These are phyloP conservation scores for Gomphus bonarii DNA, from an alignment of 1,284 basidiomycete genomes.

Conservation along the genomic window DNA sequence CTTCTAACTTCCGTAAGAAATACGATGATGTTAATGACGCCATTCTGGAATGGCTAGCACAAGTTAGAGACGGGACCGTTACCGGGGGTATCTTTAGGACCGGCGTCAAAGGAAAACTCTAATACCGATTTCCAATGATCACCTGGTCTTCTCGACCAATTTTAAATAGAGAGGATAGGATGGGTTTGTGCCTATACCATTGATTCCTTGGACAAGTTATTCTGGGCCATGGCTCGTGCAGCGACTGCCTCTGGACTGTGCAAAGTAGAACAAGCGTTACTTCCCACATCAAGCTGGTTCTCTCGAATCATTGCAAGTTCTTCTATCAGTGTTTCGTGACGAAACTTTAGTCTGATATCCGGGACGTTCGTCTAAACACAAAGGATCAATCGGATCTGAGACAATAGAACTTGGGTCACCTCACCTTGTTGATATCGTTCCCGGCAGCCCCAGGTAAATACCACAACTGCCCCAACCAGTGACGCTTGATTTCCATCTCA, in stretches of 20 bases:
- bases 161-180: background rate
- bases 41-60: constrained; percentile 52
- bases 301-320: constrained; percentile 65
- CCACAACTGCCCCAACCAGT: constrained; percentile 91
- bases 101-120: constrained; percentile 29
- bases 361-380: constrained; percentile 86
- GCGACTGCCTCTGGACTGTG: background rate
- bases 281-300: constrained; percentile 6
- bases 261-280: background rate
- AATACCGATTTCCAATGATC: background rate
- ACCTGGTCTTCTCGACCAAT: background rate
- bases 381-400: background rate
- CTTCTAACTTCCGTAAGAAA: constrained; percentile 22
- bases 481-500: constrained; percentile 97
- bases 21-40: constrained; percentile 51
- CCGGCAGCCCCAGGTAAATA: constrained; percentile 81
- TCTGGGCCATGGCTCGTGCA: background rate
- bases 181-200: background rate
- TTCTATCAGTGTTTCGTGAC: constrained; percentile 83
- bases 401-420: constrained; percentile 14
- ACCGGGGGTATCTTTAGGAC: constrained; percentile 49
- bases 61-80: constrained; percentile 30
- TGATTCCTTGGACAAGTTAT: background rate
- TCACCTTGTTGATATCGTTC: constrained; percentile 86
- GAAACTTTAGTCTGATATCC: constrained; percentile 77